phyloP scores from a whole-genome alignment of 148 eudicot genomes.

The Camellia granthamiana region DNA sequence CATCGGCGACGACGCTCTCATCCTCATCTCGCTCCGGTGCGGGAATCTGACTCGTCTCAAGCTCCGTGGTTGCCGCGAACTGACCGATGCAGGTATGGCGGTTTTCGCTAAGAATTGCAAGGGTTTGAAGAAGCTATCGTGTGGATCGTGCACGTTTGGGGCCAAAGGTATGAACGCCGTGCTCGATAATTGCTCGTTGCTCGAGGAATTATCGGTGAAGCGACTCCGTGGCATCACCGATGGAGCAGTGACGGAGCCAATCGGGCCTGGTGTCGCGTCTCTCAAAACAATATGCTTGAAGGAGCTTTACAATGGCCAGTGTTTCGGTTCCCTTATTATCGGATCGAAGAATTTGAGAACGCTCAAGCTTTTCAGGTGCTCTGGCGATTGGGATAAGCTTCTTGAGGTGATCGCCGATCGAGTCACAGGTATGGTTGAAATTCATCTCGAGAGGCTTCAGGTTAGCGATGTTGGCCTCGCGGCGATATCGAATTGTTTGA shows the following conservation, averaged over 20 bases:
- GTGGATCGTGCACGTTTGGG: constrained; percentile 47
- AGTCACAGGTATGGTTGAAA: constrained; percentile 30
- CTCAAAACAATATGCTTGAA: constrained; percentile 43
- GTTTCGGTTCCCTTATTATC: constrained; percentile 44
- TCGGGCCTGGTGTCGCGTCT: constrained; percentile 37
- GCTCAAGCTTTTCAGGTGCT: constrained; percentile 41
- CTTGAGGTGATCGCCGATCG: constrained; percentile 30
- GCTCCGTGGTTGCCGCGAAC: constrained; percentile 47
- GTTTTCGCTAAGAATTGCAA: constrained; percentile 40
- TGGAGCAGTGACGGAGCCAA: constrained; percentile 31
- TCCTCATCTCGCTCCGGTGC: constrained; percentile 35
- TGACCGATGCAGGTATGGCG: constrained; percentile 42
- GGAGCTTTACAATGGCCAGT: constrained; percentile 52
- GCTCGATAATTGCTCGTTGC: constrained; percentile 31
- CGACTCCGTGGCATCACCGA: constrained; percentile 45
- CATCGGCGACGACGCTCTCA: constrained; percentile 43
- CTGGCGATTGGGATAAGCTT: constrained; percentile 55
- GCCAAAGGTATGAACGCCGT: constrained; percentile 52
- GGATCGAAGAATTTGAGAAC: constrained; percentile 41
- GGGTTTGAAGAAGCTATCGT: constrained; percentile 44
- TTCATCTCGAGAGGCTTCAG: constrained; percentile 60
- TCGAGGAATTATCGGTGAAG: constrained; percentile 57
- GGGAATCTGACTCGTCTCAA: constrained; percentile 47
- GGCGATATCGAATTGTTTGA: constrained; percentile 34
- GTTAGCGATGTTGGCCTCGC: constrained; percentile 46